Evolutionary conservation across 495 filamentous ascomycete genomes (phyloP).

Genomic region (Daldinia childiae): DNA sequence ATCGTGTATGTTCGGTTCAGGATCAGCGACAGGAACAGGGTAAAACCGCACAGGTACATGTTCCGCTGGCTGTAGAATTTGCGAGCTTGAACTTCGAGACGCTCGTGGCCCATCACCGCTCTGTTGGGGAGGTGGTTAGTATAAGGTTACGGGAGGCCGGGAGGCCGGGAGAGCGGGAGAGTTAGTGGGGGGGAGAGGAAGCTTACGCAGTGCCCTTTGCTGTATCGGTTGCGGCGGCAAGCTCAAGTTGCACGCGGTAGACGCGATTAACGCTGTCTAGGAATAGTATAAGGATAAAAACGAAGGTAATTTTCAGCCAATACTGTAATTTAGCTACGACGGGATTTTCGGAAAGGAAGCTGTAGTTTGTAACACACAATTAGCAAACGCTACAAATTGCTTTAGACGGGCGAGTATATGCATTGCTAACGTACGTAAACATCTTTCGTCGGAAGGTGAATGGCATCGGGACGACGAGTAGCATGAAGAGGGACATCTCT

Average conservation of each 20-base stretch:
- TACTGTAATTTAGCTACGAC: constrained; percentile 63
- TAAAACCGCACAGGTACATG: constrained; percentile 99
- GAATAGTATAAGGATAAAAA: constrained; percentile 98
- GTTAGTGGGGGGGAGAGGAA: constrained; percentile 19
- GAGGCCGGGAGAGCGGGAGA: not conserved
- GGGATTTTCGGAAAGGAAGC: constrained; percentile 85
- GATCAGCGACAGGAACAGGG: constrained; percentile 96
- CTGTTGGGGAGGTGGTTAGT: constrained; percentile 43
- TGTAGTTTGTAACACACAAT: constrained; percentile 28
- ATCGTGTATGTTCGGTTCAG: constrained; percentile 98
- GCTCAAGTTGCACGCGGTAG: constrained; percentile 92
- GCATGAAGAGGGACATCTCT: constrained; percentile 93
- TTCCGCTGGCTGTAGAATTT: constrained; percentile 99
- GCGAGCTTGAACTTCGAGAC: constrained; percentile 97
- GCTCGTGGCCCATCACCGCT: constrained; percentile 84
- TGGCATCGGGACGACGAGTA: constrained; percentile 90
- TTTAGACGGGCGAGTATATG: not conserved
- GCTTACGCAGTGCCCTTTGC: constrained; percentile 40
- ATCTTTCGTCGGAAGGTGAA: constrained; percentile 86
- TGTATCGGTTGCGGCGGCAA: constrained; percentile 66
- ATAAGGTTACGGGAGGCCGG: not conserved
- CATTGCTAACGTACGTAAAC: constrained; percentile 72
- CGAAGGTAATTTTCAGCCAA: constrained; percentile 86
- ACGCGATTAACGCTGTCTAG: constrained; percentile 99
- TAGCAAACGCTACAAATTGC: not conserved